These are phyloP conservation scores for Curvularia hawaiiensis DNA, from an alignment of 2,329 filamentous ascomycete species.

Conservation along the genomic window DNA sequence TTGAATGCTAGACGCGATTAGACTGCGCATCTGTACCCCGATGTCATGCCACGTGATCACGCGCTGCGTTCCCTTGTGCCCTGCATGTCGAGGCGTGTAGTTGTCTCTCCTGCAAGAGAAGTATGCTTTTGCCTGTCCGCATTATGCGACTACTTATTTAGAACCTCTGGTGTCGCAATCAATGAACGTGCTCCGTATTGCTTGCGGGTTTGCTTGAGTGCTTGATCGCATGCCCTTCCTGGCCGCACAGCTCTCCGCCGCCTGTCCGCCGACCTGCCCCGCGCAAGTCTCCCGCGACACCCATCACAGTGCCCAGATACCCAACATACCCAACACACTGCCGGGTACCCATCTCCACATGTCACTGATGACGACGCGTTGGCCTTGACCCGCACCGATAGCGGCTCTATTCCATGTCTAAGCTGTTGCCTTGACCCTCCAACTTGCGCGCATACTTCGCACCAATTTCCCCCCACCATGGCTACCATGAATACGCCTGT, in stretches of 20 bases:
- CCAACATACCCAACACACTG: conserved; percentile 23
- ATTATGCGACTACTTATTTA: background rate
- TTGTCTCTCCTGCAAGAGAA: background rate
- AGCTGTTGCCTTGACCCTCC: conserved; percentile 10
- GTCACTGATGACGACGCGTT: conserved; percentile 39
- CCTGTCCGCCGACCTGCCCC: conserved; percentile 24
- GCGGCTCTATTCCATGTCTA: conserved; percentile 14
- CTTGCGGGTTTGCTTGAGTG: background rate
- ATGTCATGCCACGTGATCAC: conserved; percentile 31
- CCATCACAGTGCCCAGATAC: conserved; percentile 32
- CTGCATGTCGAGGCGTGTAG: conserved; percentile 10
- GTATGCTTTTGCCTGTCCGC: background rate
- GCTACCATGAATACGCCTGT: conserved; percentile 57
- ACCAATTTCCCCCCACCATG: conserved; percentile 25
- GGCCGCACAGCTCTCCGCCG: background rate
- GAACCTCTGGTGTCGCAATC: background rate
- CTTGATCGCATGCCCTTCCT: background rate
- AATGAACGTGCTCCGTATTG: conserved; percentile 7
- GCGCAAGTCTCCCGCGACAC: conserved; percentile 26
- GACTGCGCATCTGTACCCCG: conserved; percentile 12
- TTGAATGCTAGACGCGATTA: conserved; percentile 18
- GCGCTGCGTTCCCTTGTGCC: conserved; percentile 19
- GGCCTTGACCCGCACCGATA: conserved; percentile 29
- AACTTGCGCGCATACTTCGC: background rate
- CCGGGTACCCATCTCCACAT: conserved; percentile 15